Evolutionary conservation across 768 basidiomycete genomes (phyloP), one percentile per base, ranked within the genome.

Genomic region (Boletellus ananiceps): DNA sequence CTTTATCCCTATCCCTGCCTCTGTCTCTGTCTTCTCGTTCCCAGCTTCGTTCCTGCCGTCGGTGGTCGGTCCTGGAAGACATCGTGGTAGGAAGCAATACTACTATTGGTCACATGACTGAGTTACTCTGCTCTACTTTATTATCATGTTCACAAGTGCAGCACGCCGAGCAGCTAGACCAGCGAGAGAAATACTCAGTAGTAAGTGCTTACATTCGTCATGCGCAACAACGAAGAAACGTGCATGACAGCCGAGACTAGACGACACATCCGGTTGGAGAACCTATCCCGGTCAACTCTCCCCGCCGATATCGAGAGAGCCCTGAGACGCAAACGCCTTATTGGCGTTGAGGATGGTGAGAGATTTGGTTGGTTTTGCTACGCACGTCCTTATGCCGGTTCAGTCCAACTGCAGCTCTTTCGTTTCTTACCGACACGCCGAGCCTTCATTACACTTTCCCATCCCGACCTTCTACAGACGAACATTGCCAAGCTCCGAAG

Each of bases 11-110:
- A 48, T 74, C 61, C 13, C 50, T 48, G 37, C 56, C 57, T 14
- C 58, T 56, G 44, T 60, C 58, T 6, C 69, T 59, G 40, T 68
- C 66, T 57, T 69, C 70, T 29, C 69, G 74, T 51, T 85, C 83
- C 79, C 82, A 80, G 60, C 82, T 83, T 56, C 82, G 67, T 59
- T 85, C 83, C 51, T 80, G 77, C 63, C 77, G 69, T 61, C 80
- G 74, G 57, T 75, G 65, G 54, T 81, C 80, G 38, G 68, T 48
- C 54, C 79, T 79, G 47, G 79, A 81, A 55, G 83, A 79, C 83
- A 86, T 69, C n/a, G 58, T 49, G 40, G 80, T 47, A 62, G 62
- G 25, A 78, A 70, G 32, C 66, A 50, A 53, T 40, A 29, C 29
- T 11, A 23, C 32, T 43, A 15, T n/a, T 2, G 40, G 51, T 66